Percentiles rank a stretch among this genome's conserved stretches.
These are phyloP conservation scores for Pseudocercospora eumusae DNA, from an alignment of 2,329 filamentous ascomycete genomes.

Conservation along the genomic window DNA sequence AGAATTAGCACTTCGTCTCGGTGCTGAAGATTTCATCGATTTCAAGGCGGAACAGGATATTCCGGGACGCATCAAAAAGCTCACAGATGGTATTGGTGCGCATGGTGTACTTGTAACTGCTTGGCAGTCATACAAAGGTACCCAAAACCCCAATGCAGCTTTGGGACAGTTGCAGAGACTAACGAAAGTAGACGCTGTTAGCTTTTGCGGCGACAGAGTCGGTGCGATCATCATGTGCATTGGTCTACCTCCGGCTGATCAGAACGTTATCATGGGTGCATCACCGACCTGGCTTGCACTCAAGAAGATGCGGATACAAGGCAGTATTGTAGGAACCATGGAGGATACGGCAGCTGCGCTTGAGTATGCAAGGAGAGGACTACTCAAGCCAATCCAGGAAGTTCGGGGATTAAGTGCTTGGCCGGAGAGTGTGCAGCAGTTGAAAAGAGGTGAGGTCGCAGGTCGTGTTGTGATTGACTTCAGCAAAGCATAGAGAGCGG, in stretches of 20 bases:
- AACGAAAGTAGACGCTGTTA: slow-evolving; percentile 38
- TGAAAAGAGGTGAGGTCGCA: slow-evolving; percentile 53
- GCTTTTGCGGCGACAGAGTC: slow-evolving; percentile 49
- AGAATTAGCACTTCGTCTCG: slow-evolving; percentile 50
- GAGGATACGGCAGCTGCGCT: slow-evolving; percentile 49
- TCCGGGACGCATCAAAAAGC: slow-evolving; percentile 47
- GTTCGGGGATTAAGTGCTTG: slow-evolving; percentile 50
- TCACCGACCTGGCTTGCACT: slow-evolving; percentile 39
- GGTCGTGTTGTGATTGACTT: slow-evolving; percentile 56
- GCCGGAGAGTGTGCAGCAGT: slow-evolving; percentile 53
- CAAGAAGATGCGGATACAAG: slow-evolving; percentile 39
- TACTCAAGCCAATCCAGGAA: slow-evolving; percentile 53
- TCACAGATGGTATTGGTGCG: slow-evolving; percentile 50
- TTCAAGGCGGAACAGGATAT: slow-evolving; percentile 48
- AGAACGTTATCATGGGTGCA: slow-evolving; percentile 38
- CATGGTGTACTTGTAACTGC: slow-evolving; percentile 47
- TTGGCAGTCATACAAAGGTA: slow-evolving; percentile 39
- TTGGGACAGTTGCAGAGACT: no score
- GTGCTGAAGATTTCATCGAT: slow-evolving; percentile 58
- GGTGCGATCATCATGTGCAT: slow-evolving; percentile 55
- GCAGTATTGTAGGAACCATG: slow-evolving; percentile 50
- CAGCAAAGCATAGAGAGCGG: slow-evolving; percentile 13
- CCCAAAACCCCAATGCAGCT: no score
- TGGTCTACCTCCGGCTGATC: slow-evolving; percentile 38
- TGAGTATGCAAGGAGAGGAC: slow-evolving; percentile 52